phyloP scores from a whole-genome alignment of 208 protist species.

The Leishmania braziliensis region DNA sequence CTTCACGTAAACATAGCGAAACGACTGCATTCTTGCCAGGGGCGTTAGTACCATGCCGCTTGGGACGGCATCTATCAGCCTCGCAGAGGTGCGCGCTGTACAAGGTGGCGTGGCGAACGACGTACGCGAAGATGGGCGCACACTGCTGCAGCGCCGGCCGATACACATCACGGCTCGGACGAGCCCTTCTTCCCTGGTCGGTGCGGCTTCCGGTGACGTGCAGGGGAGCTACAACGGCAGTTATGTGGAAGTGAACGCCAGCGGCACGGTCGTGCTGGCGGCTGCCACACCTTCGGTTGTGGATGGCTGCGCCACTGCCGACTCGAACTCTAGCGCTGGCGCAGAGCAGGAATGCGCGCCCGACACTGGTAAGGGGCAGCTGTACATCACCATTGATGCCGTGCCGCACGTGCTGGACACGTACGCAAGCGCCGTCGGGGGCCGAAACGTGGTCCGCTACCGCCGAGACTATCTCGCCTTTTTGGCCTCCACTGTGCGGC shows the following conservation, averaged over 20 bases:
- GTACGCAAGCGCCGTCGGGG: constrained; percentile 61
- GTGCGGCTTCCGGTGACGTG: constrained; percentile 4
- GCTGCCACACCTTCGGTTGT: constrained; percentile 65
- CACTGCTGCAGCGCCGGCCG: constrained; percentile 75
- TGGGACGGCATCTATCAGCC: constrained; percentile 45
- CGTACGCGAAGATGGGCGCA: constrained; percentile 75
- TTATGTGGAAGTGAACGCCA: constrained; percentile 55
- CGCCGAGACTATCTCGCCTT: constrained; percentile 62
- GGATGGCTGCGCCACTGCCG: constrained; percentile 37
- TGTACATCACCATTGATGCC: constrained; percentile 76
- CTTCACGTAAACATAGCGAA: background rate
- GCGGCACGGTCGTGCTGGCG: constrained; percentile 66
- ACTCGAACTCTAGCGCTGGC: background rate
- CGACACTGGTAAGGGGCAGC: constrained; percentile 28
- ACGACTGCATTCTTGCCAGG: background rate
- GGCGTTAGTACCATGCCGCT: constrained; percentile 18
- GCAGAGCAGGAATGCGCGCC: constrained; percentile 20
- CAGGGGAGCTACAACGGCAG: constrained; percentile 55
- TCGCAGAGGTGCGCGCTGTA: constrained; percentile 66
- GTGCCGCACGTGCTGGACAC: constrained; percentile 64
- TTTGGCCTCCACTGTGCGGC: constrained; percentile 54
- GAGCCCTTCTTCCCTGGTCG: constrained; percentile 17
- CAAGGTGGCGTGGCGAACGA: constrained; percentile 74
- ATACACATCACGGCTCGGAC: constrained; percentile 34
- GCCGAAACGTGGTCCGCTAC: constrained; percentile 48